These are phyloP conservation scores for Nemania serpens DNA, from an alignment of 2,329 filamentous ascomycete species.

Conservation along the genomic window DNA sequence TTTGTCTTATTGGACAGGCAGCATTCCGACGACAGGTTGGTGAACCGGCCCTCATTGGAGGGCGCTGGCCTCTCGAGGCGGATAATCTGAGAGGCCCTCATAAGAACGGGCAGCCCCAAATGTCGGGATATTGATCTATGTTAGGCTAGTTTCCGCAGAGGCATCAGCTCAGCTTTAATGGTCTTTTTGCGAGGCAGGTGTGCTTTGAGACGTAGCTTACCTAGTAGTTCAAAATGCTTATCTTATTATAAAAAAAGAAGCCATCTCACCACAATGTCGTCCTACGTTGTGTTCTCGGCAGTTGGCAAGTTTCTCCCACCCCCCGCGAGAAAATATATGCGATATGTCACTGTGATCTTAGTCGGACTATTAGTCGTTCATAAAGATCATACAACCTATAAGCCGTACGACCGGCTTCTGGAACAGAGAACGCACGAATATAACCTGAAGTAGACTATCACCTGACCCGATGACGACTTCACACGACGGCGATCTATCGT, in stretches of 20 bases:
- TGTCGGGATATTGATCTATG: too few species aligned
- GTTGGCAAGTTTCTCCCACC: too few species aligned
- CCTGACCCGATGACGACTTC: background rate
- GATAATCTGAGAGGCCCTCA: background rate
- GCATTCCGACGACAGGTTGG: background rate
- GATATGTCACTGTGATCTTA: background rate
- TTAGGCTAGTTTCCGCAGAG: too few species aligned
- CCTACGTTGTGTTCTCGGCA: too few species aligned
- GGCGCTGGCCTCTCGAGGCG: background rate
- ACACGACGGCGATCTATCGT: background rate
- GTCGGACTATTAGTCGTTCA: background rate
- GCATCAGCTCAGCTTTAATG: too few species aligned
- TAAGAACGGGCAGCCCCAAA: background rate
- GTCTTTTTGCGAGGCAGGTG: too few species aligned
- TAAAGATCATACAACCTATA: background rate
- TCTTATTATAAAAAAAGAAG: too few species aligned
- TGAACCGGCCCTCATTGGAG: background rate
- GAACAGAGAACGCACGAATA: background rate
- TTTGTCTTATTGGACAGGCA: background rate
- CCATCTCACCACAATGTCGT: too few species aligned
- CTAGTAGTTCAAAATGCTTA: too few species aligned
- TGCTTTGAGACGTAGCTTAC: too few species aligned
- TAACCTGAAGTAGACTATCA: background rate
- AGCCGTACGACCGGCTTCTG: conserved; percentile 3
- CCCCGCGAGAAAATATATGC: background rate